Evolutionary conservation across 1,139 yeast species (phyloP), one percentile per base, ranked within the genome.

Genomic region (Diutina rugosa): DNA sequence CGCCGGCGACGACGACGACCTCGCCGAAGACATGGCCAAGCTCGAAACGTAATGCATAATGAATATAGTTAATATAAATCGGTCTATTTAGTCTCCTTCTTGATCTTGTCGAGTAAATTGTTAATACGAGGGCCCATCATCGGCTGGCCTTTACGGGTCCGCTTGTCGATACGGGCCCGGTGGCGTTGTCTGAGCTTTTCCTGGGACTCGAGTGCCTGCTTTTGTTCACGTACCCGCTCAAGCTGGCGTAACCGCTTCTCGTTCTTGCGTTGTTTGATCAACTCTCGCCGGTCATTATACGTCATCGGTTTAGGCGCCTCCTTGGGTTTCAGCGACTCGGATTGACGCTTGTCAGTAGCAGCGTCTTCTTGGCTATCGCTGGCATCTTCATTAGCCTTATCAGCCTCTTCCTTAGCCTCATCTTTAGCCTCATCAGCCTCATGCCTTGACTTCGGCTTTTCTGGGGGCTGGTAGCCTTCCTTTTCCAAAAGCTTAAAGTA

Each of bases 121-220:
- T 83, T 86, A 59, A 91, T 89, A 67, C 96, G 79, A 9, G 97
- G 95, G 0, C 90, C 97, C 95, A 91, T 89, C 55, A 81, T 69
- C 1, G 97, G 97, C 67, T 91, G 98, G 0, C 98, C 97, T 6
- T 76, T 69, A 60, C 76, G 76, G 1, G 96, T 90, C 59, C 75
- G 82, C 60, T 85, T 79, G 1, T 82, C 70, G 10, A 86, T 62
- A 46, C 71, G 72, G 58, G 79, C 79, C 60, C 81, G 78, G 63
- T 78, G 79, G 55, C 69, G 68, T 58, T 76, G 80, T 46, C 87
- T 63, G 57, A 69, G 68, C 58, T 61, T 59, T 55, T 66, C 61
- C 52, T 66, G 63, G 55, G 61, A 61, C 55, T 68, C 72, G 30
- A 63, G 58, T 51, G 56, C 59, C 51, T 63, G 61, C 46, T 66